Evolutionary conservation across 805 yeast genomes (phyloP).

Genomic region (Isabelozyma gotoi): DNA sequence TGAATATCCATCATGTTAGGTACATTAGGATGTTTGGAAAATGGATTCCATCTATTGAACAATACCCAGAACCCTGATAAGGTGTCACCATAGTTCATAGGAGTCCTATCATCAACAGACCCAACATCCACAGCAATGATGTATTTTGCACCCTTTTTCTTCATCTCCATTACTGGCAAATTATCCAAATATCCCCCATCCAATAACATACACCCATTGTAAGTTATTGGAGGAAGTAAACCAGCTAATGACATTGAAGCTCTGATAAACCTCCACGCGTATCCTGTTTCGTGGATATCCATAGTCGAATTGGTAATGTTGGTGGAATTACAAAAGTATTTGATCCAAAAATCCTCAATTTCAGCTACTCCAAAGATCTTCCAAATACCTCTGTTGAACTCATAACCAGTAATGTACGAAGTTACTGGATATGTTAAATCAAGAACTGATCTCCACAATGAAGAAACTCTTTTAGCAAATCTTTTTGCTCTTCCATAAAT

Average conservation of each 20-base stretch:
- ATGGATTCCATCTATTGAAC: constrained; percentile 84
- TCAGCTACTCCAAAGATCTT: constrained; percentile 88
- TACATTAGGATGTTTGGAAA: constrained; percentile 80
- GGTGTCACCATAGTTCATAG: constrained; percentile 89
- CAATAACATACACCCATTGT: constrained; percentile 85
- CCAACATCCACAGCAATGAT: constrained; percentile 96
- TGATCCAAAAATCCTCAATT: constrained; percentile 95
- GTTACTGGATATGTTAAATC: constrained; percentile 94
- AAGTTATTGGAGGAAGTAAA: constrained; percentile 82
- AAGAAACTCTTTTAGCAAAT: constrained; percentile 78
- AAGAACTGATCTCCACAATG: constrained; percentile 78
- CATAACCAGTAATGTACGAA: constrained; percentile 95
- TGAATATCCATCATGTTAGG: constrained; percentile 97
- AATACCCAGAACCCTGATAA: constrained; percentile 91
- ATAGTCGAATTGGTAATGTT: constrained; percentile 91
- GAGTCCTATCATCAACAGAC: constrained; percentile 86
- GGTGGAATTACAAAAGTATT: constrained; percentile 86
- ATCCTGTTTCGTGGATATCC: constrained; percentile 91
- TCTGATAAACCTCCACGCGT: constrained; percentile 92
- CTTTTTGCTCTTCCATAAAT: constrained; percentile 87
- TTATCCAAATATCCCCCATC: constrained; percentile 98
- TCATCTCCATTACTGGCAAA: constrained; percentile 90
- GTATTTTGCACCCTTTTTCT: constrained; percentile 78
- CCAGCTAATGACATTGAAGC: constrained; percentile 98
- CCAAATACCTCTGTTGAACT: constrained; percentile 97